Percentiles rank a stretch among this genome's conserved stretches.
These are phyloP conservation scores for Quercus mongolica DNA, from an alignment of 306 rosid genomes.

Conservation along the genomic window DNA sequence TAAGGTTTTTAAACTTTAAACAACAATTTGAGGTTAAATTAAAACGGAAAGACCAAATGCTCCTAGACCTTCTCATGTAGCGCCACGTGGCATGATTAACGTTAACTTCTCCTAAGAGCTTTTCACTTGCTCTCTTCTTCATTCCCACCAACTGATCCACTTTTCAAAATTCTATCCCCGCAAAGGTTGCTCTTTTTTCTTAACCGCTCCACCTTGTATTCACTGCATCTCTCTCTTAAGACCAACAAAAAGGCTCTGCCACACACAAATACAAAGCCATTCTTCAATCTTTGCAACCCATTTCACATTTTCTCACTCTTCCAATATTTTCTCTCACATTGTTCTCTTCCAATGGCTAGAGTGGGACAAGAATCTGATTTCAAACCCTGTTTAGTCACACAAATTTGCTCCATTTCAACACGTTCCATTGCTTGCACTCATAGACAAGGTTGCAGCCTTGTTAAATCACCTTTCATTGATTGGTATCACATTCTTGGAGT, in stretches of 20 bases:
- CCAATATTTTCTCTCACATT: background rate
- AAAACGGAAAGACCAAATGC: slow-evolving; percentile 22
- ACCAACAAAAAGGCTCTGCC: background rate
- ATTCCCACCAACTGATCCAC: slow-evolving; percentile 59
- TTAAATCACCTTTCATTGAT: slow-evolving; percentile 49
- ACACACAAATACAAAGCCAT: slow-evolving; percentile 8
- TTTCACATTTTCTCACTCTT: slow-evolving; percentile 30
- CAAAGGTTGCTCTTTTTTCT: slow-evolving; percentile 51
- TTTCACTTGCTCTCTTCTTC: slow-evolving; percentile 13
- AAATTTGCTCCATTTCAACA: slow-evolving; percentile 69
- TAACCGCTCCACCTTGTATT: slow-evolving; percentile 61
- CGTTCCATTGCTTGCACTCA: slow-evolving; percentile 54
- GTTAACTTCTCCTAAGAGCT: slow-evolving; percentile 22
- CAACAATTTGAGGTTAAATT: slow-evolving; percentile 2
- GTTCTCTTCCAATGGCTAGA: slow-evolving; percentile 26
- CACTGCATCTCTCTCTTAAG: slow-evolving; percentile 7
- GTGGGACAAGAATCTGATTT: slow-evolving; percentile 56
- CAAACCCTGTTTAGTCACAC: slow-evolving; percentile 60
- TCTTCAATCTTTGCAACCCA: slow-evolving; percentile 28
- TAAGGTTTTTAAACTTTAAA: background rate
- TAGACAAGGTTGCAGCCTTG: slow-evolving; percentile 32
- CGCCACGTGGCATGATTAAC: slow-evolving; percentile 48
- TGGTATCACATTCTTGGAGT: slow-evolving; percentile 93
- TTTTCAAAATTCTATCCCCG: slow-evolving; percentile 51
- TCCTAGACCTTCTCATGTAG: slow-evolving; percentile 3